A percentile compares a stretch with the other conserved stretches of the same genome.
These are phyloP conservation scores for Pythium dissotocum DNA, from an alignment of 352 stramenopile genomes.

Conservation along the genomic window DNA sequence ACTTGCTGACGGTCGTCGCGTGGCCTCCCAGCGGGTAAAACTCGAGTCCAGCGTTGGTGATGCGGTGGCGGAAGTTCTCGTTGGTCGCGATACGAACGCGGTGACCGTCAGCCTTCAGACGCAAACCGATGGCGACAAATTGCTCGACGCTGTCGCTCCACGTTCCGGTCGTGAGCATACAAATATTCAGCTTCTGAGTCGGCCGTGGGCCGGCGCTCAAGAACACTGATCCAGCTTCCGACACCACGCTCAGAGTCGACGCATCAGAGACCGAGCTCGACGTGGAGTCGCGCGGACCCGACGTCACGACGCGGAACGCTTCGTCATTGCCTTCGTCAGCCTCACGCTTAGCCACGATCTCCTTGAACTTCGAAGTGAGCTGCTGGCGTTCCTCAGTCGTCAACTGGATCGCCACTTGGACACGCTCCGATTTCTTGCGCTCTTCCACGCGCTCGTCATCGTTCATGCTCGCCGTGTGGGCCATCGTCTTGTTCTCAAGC, in stretches of 20 bases:
- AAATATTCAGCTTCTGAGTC: constrained; percentile 69
- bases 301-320: constrained; percentile 10
- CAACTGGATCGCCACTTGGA: constrained; percentile 48
- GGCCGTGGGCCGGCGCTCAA: constrained; percentile 13
- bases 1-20: constrained; percentile 45
- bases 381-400: constrained; percentile 38
- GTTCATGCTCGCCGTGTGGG: constrained; percentile 55
- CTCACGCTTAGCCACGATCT: constrained; percentile 41
- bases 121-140: constrained; percentile 71
- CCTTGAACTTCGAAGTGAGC: constrained; percentile 42
- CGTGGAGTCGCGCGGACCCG: constrained; percentile 3
- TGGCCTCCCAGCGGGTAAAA: constrained; percentile 70
- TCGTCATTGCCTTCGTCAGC: constrained; percentile 14
- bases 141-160: constrained; percentile 74
- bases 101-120: constrained; percentile 82
- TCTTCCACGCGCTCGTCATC: constrained; percentile 34
- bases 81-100: constrained; percentile 90
- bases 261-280: neutral
- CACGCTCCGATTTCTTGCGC: constrained; percentile 25
- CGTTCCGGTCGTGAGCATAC: constrained; percentile 63
- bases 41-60: constrained; percentile 59
- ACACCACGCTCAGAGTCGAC: neutral
- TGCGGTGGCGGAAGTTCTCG: constrained; percentile 62
- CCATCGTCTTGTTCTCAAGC: constrained; percentile 43
- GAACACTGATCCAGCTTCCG: constrained; percentile 8